Conservation (phyloP, 352 stramenopile genomes). For the Achlya hypogyna region DNA sequence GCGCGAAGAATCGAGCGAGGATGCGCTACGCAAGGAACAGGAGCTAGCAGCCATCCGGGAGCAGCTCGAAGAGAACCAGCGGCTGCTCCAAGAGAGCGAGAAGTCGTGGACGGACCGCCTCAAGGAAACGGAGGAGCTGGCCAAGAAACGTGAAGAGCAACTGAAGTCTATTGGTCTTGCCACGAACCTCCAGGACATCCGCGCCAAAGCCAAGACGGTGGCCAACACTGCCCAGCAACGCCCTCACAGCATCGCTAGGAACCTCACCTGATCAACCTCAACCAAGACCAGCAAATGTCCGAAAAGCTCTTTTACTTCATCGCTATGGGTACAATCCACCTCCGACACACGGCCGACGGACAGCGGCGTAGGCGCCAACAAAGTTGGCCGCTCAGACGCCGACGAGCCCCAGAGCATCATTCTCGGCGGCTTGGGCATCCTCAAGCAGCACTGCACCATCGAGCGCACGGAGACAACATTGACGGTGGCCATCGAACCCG, state of each 20-base stretch:
- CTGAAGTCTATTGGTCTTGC: constrained; percentile 57
- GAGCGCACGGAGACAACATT: constrained; percentile 23
- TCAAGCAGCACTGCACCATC: constrained; percentile 66
- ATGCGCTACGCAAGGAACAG: constrained; percentile 27
- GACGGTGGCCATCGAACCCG: constrained; percentile 27
- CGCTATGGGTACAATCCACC: constrained; percentile 19
- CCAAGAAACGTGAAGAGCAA: constrained; percentile 68
- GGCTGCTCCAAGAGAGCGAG: constrained; percentile 65
- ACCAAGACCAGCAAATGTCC: constrained; percentile 81
- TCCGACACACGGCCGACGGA: no score
- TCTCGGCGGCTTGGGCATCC: constrained; percentile 62
- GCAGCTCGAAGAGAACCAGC: constrained; percentile 69
- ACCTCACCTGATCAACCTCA: constrained; percentile 76
- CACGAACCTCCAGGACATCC: constrained; percentile 48
- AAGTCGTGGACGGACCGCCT: constrained; percentile 76
- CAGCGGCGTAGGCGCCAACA: constrained; percentile 31
- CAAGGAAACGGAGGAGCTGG: constrained; percentile 76
- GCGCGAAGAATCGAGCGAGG: constrained; percentile 20
- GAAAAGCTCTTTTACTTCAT: constrained; percentile 80
- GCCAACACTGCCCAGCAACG: not conserved
- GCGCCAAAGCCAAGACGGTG: constrained; percentile 41
- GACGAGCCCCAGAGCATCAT: constrained; percentile 65
- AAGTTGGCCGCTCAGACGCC: constrained; percentile 55
- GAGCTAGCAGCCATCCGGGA: constrained; percentile 57
- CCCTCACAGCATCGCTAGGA: constrained; percentile 24